Percentiles rank a stretch among this genome's conserved stretches.
These are phyloP conservation scores for Boeremia lycopersici DNA, from an alignment of 2,329 filamentous ascomycete species.

Conservation along the genomic window DNA sequence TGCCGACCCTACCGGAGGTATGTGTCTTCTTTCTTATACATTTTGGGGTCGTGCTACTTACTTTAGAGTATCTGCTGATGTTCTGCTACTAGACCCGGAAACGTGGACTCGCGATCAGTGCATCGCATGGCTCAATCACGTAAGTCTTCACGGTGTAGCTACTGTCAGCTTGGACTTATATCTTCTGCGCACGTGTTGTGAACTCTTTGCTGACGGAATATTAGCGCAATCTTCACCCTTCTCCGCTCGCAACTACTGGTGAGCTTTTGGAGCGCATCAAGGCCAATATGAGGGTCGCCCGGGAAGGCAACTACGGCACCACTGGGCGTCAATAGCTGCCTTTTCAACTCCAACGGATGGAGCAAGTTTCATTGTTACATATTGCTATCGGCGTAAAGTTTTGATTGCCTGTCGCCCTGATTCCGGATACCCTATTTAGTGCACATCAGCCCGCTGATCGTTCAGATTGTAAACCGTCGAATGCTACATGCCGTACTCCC, in stretches of 20 bases:
- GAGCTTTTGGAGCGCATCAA: slow-evolving; percentile 72
- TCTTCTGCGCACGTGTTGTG: neutral
- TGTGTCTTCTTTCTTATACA: slow-evolving; percentile 21
- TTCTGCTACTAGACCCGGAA: slow-evolving; percentile 59
- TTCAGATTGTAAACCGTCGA: neutral
- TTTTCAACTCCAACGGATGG: too few relatives aligned
- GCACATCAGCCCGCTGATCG: neutral
- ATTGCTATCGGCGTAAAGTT: neutral
- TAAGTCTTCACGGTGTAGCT: slow-evolving; percentile 55
- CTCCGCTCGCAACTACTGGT: slow-evolving; percentile 63
- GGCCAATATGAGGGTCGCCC: slow-evolving; percentile 64
- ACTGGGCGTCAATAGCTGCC: neutral
- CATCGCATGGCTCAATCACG: slow-evolving; percentile 77
- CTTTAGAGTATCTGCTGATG: neutral
- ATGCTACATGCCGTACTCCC: too few relatives aligned
- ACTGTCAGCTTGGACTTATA: neutral
- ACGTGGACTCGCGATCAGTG: slow-evolving; percentile 82
- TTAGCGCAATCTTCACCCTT: slow-evolving; percentile 70
- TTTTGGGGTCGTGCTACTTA: neutral
- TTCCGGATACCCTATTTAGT: slow-evolving; percentile 2
- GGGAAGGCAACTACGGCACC: slow-evolving; percentile 18
- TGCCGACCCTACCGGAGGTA: slow-evolving; percentile 79
- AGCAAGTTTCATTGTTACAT: neutral
- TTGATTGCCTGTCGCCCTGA: neutral
- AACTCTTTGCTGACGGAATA: neutral